Evolutionary conservation across 2,329 filamentous ascomycete species (phyloP).

Genomic region (Aquanectria penicillioides): DNA sequence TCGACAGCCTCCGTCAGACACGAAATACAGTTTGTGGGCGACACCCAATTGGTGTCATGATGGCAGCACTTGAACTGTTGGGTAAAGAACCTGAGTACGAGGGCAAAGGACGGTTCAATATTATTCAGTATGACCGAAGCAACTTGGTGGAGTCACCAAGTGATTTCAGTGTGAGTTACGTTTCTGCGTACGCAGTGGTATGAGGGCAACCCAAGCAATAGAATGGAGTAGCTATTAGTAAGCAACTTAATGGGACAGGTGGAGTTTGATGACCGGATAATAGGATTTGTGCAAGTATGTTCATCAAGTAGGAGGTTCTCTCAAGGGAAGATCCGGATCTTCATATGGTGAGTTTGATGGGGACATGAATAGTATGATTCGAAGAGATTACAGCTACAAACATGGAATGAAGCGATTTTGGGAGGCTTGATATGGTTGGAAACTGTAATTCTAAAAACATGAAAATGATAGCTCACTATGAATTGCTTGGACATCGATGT

Average conservation of each 20-base stretch:
- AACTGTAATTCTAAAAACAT: no score
- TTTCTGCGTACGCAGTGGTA: slow-evolving; percentile 86
- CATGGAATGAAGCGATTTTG: no score
- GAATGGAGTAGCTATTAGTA: not conserved
- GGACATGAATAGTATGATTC: no score
- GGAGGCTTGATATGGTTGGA: no score
- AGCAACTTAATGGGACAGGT: not conserved
- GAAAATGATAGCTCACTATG: no score
- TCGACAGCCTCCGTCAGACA: slow-evolving; percentile 74
- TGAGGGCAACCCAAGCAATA: no score
- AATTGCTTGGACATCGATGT: no score
- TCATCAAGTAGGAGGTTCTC: no score
- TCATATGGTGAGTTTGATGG: no score
- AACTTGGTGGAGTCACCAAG: slow-evolving; percentile 71
- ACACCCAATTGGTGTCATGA: slow-evolving; percentile 91
- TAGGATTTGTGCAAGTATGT: no score
- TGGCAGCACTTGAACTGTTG: slow-evolving; percentile 84
- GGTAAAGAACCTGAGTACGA: slow-evolving; percentile 47
- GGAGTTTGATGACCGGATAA: not conserved
- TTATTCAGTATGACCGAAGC: slow-evolving; percentile 90
- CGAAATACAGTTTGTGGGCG: slow-evolving; percentile 93
- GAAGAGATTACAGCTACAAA: no score
- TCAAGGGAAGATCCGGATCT: no score
- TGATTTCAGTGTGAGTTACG: slow-evolving; percentile 95
- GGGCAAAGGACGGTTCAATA: slow-evolving; percentile 71